phyloP scores from a whole-genome alignment of 164 flowering plant species.

The Vitis vinifera region DNA sequence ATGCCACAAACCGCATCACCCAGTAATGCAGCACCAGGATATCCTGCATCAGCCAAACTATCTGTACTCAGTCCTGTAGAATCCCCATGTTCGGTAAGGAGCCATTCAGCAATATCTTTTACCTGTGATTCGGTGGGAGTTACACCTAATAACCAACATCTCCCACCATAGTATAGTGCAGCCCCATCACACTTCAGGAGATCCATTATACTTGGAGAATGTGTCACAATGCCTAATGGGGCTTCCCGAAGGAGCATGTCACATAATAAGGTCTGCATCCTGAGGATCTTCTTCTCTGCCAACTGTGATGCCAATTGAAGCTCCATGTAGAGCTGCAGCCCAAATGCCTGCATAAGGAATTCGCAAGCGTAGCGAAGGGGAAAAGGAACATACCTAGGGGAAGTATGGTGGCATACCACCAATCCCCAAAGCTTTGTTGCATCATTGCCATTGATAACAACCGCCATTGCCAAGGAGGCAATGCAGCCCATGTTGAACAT shows the following conservation, averaged over 20 bases:
- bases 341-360: constrained; percentile 72
- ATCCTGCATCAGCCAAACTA: constrained; percentile 61
- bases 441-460: constrained; percentile 43
- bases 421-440: constrained; percentile 72
- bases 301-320: constrained; percentile 53
- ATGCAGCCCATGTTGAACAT: constrained; percentile 76
- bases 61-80: constrained; percentile 75
- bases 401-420: constrained; percentile 71
- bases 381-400: constrained; percentile 60
- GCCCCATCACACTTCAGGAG: constrained; percentile 83
- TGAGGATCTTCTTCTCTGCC: constrained; percentile 54
- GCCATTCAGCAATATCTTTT: constrained; percentile 62
- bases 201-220: constrained; percentile 72
- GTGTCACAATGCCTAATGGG: constrained; percentile 62
- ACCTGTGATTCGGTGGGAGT: constrained; percentile 73
- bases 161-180: constrained; percentile 52
- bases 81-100: constrained; percentile 50
- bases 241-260: constrained; percentile 78
- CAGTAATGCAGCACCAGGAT: constrained; percentile 55
- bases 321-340: constrained; percentile 64
- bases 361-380: constrained; percentile 82
- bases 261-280: constrained; percentile 58
- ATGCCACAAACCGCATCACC: constrained; percentile 80
- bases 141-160: constrained; percentile 52
- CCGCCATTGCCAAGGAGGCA: constrained; percentile 64